These are phyloP conservation scores for Zea mays DNA, from an alignment of 176 grass and related monocot genomes.

Conservation along the genomic window Zm-B73-REFERENCE-NAM-5.0 NC_050096.1:121013501-121014000, in stretches of 20 bases:
- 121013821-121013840: conserved; percentile 38
- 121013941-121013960: not conserved
- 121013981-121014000: conserved; percentile 3
- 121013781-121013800: conserved; percentile 23
- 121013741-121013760: conserved; percentile 18
- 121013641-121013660: not conserved
- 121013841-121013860: conserved; percentile 44
- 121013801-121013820: conserved; percentile 8
- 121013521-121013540: not conserved
- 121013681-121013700: not conserved
- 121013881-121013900: conserved; percentile 17
- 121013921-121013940: not conserved
- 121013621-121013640: conserved; percentile 9
- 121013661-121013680: not conserved
- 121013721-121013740: conserved; percentile 73
- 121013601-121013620: not conserved
- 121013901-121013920: conserved; percentile 14
- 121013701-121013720: conserved; percentile 55
- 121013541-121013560: not conserved
- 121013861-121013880: conserved; percentile 19
- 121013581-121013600: not conserved
- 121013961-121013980: not conserved
- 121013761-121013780: conserved; percentile 48
- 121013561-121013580: not conserved
- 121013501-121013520: not conserved